Evolutionary conservation across 1,284 basidiomycete species (phyloP).

Genomic region (Ceratobasidium sp.): DNA sequence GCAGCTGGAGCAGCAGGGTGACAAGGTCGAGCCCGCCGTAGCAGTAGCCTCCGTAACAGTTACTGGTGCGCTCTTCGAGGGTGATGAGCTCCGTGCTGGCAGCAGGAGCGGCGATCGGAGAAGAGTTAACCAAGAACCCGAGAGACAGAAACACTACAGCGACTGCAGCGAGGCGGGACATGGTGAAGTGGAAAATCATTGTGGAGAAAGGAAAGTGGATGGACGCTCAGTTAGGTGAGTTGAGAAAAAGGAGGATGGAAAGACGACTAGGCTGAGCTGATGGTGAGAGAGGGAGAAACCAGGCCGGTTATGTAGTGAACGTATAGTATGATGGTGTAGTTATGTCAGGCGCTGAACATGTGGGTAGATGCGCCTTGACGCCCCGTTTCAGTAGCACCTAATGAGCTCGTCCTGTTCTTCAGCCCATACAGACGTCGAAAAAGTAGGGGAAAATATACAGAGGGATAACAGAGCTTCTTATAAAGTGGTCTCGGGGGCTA

Average conservation of each 20-base stretch:
- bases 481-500: too few species aligned
- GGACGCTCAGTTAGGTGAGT: not conserved
- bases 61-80: constrained; percentile 18
- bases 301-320: not conserved
- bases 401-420: too few species aligned
- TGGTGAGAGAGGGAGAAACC: not conserved
- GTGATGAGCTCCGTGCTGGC: constrained; percentile 4
- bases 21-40: constrained; percentile 28
- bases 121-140: constrained; percentile 19
- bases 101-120: constrained; percentile 26
- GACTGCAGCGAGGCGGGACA: constrained; percentile 27
- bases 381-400: too few species aligned
- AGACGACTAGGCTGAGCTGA: constrained; percentile 20
- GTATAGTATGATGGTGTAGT: too few species aligned
- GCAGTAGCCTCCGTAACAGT: constrained; percentile 17
- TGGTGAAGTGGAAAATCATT: constrained; percentile 27
- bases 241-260: not conserved
- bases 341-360: too few species aligned
- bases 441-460: too few species aligned
- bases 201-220: not conserved
- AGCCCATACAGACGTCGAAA: too few species aligned
- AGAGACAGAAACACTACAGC: constrained; percentile 26
- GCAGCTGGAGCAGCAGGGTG: constrained; percentile 20
- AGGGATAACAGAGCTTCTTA: too few species aligned
- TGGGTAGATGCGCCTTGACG: too few species aligned